Conservation (phyloP, 768 basidiomycete genomes). For the Dentipellis sp. region DNA sequence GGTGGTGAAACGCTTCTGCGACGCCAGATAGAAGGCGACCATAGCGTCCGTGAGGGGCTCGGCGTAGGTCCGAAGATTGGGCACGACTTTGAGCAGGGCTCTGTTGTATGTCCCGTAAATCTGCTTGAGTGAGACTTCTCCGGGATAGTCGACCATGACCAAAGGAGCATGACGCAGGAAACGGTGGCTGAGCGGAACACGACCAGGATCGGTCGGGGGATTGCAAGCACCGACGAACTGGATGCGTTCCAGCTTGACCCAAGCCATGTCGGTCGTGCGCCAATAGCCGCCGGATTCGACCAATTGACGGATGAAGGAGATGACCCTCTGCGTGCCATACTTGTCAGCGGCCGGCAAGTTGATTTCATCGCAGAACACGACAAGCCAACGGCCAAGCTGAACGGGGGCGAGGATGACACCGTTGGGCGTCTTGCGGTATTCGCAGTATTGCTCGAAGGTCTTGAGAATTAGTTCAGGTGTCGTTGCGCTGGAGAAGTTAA, state of each 20-base stretch:
- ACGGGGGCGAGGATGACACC: constrained; percentile 92
- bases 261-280: constrained; percentile 88
- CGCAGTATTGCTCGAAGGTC: constrained; percentile 99
- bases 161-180: constrained; percentile 97
- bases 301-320: constrained; percentile 95
- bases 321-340: constrained; percentile 97
- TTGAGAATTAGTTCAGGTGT: constrained; percentile 97
- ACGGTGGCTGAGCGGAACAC: constrained; percentile 94
- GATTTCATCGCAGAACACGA: constrained; percentile 99
- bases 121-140: constrained; percentile 92
- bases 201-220: constrained; percentile 97
- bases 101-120: constrained; percentile 98
- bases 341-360: constrained; percentile 95
- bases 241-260: constrained; percentile 97
- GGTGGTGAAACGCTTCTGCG: constrained; percentile 90
- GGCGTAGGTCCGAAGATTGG: constrained; percentile 85
- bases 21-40: constrained; percentile 92
- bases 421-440: constrained; percentile 96
- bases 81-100: constrained; percentile 90
- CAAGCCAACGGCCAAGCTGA: constrained; percentile 96
- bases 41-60: constrained; percentile 96
- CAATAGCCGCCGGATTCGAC: constrained; percentile 94
- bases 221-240: constrained; percentile 99
- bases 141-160: constrained; percentile 99
- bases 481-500: constrained; percentile 98